Evolutionary conservation across 2,329 filamentous ascomycete genomes (phyloP).

Genomic region (Ceratocystis huliohia): DNA sequence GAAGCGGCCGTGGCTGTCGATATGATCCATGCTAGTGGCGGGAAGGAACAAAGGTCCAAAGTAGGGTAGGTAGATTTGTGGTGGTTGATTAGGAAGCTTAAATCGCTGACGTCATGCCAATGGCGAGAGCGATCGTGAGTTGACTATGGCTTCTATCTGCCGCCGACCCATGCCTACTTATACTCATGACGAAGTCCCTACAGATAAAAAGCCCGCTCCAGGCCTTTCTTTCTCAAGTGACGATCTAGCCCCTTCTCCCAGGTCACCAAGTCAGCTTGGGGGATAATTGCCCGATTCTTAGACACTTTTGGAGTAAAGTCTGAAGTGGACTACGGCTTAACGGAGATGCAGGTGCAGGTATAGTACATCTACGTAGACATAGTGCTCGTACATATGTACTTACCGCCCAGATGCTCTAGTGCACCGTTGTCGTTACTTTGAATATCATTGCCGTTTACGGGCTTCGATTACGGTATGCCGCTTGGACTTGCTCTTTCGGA

Average conservation of each 20-base stretch:
- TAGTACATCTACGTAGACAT: not conserved
- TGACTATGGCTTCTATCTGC: not conserved
- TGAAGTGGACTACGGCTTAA: not conserved
- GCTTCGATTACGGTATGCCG: too few relatives aligned
- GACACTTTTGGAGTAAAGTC: too few relatives aligned
- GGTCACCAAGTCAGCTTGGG: too few relatives aligned
- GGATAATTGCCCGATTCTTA: too few relatives aligned
- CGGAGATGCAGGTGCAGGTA: not conserved
- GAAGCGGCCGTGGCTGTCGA: constrained; percentile 39
- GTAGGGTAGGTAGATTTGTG: not conserved
- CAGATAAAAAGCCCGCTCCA: not conserved
- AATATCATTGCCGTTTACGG: too few relatives aligned
- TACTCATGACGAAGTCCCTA: not conserved
- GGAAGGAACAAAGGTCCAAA: not conserved
- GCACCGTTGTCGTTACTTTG: not conserved
- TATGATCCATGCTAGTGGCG: constrained; percentile 29
- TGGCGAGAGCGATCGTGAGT: too few relatives aligned
- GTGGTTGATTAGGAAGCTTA: too few relatives aligned
- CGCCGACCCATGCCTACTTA: not conserved
- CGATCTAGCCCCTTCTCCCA: too few relatives aligned
- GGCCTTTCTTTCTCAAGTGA: not conserved
- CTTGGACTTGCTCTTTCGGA: too few relatives aligned
- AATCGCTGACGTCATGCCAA: too few relatives aligned
- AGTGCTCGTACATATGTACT: not conserved
- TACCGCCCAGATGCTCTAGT: not conserved